phyloP scores from a whole-genome alignment of 2,329 filamentous ascomycete species.

The Parasarocladium wereldwijsianum region DNA sequence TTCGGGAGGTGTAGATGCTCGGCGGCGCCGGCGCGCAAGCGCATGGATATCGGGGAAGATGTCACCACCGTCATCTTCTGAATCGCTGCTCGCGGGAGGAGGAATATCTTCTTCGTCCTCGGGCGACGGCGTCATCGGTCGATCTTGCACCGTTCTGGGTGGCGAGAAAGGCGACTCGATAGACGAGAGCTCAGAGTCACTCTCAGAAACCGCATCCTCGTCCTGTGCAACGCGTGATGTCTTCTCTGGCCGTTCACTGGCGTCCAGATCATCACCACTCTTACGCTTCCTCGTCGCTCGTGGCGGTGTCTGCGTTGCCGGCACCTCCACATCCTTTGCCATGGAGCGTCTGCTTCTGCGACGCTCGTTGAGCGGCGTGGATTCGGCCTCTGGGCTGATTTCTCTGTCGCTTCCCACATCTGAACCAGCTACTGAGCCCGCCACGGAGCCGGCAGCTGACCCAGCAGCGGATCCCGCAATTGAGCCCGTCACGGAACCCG shows the following conservation, averaged over 20 bases:
- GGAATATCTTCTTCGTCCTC: constrained; percentile 33
- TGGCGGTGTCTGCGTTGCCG: constrained; percentile 13
- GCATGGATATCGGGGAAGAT: constrained; percentile 37
- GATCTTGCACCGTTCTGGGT: constrained; percentile 11
- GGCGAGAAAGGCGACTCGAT: constrained; percentile 18
- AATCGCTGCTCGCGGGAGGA: constrained; percentile 39
- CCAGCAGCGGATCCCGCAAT: constrained; percentile 8
- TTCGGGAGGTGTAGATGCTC: constrained; percentile 21
- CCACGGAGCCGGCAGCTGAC: constrained; percentile 7
- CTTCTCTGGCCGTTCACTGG: constrained; percentile 22
- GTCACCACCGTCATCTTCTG: constrained; percentile 23
- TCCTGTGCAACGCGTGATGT: constrained; percentile 14
- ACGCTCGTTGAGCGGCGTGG: constrained; percentile 42
- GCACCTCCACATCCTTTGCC: constrained; percentile 8
- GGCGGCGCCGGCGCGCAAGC: constrained; percentile 31
- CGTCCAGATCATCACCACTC: constrained; percentile 30
- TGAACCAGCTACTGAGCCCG: constrained; percentile 3
- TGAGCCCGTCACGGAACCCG: constrained; percentile 4
- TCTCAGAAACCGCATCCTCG: constrained; percentile 12
- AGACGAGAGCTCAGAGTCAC: constrained; percentile 20
- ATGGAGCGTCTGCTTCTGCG: constrained; percentile 24
- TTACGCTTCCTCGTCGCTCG: constrained; percentile 39
- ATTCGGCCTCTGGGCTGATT: constrained; percentile 51
- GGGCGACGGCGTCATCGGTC: constrained; percentile 27
- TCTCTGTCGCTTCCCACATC: constrained; percentile 24